Conservation (phyloP, 805 yeast genomes). For the Lipomyces yamanashiensis region DNA sequence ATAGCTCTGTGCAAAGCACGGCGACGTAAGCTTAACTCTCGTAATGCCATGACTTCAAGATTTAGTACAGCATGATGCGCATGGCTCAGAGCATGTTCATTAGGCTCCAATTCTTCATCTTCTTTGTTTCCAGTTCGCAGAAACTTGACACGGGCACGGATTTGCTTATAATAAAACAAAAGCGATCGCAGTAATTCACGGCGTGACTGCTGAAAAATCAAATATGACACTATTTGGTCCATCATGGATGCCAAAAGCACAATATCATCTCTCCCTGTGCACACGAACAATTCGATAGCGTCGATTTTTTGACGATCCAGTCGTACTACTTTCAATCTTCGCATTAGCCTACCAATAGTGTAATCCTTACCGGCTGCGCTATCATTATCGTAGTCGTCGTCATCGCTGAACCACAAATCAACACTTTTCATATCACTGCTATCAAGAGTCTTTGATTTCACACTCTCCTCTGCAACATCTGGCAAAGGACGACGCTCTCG, state of each 20-base stretch:
- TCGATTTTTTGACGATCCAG: conserved; percentile 37
- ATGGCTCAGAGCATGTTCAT: conserved; percentile 18
- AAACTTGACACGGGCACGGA: conserved; percentile 6
- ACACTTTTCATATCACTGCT: neutral
- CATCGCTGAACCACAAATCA: conserved; percentile 6
- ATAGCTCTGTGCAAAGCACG: conserved; percentile 30
- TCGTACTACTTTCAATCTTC: conserved; percentile 21
- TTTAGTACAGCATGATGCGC: conserved; percentile 24
- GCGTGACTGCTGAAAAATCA: conserved; percentile 34
- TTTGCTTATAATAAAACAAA: conserved; percentile 23
- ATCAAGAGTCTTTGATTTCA: neutral
- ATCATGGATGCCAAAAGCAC: conserved; percentile 26
- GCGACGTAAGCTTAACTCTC: conserved; percentile 16
- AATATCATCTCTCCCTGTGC: conserved; percentile 28
- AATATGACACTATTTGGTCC: conserved; percentile 26
- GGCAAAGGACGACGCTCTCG: neutral
- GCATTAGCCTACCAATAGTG: conserved; percentile 20
- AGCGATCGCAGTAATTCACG: conserved; percentile 34
- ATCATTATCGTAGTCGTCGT: conserved; percentile 12
- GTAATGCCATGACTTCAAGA: conserved; percentile 5
- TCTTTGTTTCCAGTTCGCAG: neutral
- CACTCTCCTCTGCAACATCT: neutral
- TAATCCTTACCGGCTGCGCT: neutral
- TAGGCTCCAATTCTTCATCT: neutral
- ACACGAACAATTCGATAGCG: conserved; percentile 26